A percentile compares a stretch with the other conserved stretches of the same genome.
These are phyloP conservation scores for Casaregolazyma suthepensis DNA, from an alignment of 1,139 yeast species.

Conservation along the genomic window DNA sequence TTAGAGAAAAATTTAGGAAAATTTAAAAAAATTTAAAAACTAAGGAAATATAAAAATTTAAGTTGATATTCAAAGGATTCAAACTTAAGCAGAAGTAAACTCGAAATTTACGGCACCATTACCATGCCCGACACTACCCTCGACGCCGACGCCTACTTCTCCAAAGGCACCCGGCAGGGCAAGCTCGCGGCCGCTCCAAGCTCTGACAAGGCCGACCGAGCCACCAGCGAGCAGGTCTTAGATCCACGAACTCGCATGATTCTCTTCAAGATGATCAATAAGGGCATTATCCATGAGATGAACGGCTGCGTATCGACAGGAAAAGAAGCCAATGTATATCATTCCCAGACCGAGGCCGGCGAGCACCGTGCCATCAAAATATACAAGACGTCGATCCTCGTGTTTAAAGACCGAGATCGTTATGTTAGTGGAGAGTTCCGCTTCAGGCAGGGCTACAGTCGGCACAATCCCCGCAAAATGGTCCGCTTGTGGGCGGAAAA, in stretches of 20 bases:
- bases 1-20: neutral
- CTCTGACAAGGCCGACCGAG: slow-evolving; percentile 82
- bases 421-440: slow-evolving; percentile 96
- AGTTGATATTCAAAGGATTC: no score
- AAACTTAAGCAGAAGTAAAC: no score
- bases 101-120: no score
- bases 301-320: slow-evolving; percentile 97
- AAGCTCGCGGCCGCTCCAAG: slow-evolving; percentile 26
- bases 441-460: slow-evolving; percentile 75
- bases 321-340: slow-evolving; percentile 96
- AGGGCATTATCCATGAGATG: slow-evolving; percentile 75
- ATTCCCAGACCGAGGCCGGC: slow-evolving; percentile 69
- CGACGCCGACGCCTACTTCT: slow-evolving; percentile 27
- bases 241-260: slow-evolving; percentile 91
- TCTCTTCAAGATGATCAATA: slow-evolving; percentile 70
- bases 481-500: slow-evolving; percentile 98
- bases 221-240: slow-evolving; percentile 92
- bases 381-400: slow-evolving; percentile 91
- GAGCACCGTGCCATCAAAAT: slow-evolving; percentile 73
- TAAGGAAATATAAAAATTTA: neutral
- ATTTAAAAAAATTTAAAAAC: neutral
- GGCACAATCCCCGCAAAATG: slow-evolving; percentile 95
- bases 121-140: no score
- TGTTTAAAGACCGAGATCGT: slow-evolving; percentile 91
- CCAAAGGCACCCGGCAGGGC: slow-evolving; percentile 29